phyloP scores from a whole-genome alignment of 2,329 filamentous ascomycete species.

The Tolypocladium inflatum region DNA sequence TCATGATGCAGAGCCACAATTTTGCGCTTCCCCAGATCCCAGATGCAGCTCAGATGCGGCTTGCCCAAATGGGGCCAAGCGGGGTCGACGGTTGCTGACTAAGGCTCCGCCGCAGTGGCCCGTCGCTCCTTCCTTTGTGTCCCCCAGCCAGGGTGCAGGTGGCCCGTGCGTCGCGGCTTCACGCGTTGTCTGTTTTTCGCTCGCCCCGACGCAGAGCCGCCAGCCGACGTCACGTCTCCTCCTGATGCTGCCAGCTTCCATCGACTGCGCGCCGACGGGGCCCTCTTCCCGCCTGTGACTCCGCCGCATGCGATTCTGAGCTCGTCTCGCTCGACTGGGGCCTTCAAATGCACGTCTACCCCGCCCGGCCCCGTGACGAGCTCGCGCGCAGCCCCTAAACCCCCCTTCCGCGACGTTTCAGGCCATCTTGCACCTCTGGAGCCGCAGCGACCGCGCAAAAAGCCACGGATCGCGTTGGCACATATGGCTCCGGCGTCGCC shows the following conservation, averaged over 20 bases:
- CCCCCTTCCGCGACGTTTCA: slow-evolving; percentile 2
- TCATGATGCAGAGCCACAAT: not conserved
- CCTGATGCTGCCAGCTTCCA: slow-evolving; percentile 17
- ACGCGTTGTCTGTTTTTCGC: slow-evolving; percentile 33
- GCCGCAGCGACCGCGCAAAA: not conserved
- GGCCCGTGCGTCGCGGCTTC: slow-evolving; percentile 10
- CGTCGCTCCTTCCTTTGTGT: not conserved
- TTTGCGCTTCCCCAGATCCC: not conserved
- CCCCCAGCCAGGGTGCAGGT: not conserved
- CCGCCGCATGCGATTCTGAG: slow-evolving; percentile 10
- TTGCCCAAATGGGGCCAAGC: not conserved
- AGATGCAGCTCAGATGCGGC: not conserved
- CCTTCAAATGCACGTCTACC: slow-evolving; percentile 12
- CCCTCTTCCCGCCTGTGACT: slow-evolving; percentile 9
- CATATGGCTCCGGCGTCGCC: slow-evolving; percentile 24
- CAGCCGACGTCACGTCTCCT: slow-evolving; percentile 24
- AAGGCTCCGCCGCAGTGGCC: not conserved
- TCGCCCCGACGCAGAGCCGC: slow-evolving; percentile 17
- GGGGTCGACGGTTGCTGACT: not conserved
- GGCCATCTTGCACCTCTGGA: not conserved
- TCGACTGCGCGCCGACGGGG: slow-evolving; percentile 15
- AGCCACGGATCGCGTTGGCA: not conserved
- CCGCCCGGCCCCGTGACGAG: slow-evolving; percentile 18
- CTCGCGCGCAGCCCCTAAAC: slow-evolving; percentile 18
- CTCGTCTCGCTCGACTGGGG: slow-evolving; percentile 6